Evolutionary conservation across 495 filamentous ascomycete species (phyloP).

Genomic region (Podospora comata): DNA sequence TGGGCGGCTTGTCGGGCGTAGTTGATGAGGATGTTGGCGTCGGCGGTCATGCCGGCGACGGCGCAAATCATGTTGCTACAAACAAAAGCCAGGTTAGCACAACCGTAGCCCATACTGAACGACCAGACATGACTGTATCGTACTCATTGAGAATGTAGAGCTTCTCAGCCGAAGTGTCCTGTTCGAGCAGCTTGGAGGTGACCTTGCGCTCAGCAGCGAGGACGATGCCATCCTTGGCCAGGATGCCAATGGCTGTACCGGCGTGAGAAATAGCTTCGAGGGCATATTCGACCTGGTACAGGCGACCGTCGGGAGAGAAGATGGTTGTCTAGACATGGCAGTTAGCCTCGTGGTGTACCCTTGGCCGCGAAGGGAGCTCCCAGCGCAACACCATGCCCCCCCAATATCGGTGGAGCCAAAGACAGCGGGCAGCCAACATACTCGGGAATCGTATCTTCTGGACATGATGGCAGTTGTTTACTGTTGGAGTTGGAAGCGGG

Average conservation of each 20-base stretch:
- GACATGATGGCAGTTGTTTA: constrained; percentile 62
- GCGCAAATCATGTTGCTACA: constrained; percentile 99
- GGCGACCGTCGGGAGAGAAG: constrained; percentile 96
- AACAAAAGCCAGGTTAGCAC: constrained; percentile 8
- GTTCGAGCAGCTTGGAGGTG: constrained; percentile 97
- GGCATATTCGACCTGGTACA: constrained; percentile 99
- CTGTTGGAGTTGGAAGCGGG: not conserved
- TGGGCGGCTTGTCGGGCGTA: constrained; percentile 96
- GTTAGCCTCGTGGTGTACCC: constrained; percentile 34
- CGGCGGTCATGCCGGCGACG: constrained; percentile 97
- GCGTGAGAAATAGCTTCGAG: constrained; percentile 98
- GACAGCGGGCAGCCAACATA: constrained; percentile 45
- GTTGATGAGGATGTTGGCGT: constrained; percentile 99
- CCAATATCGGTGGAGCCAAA: constrained; percentile 3
- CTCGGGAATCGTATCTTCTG: constrained; percentile 96
- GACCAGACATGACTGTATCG: constrained; percentile 23
- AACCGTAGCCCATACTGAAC: not conserved
- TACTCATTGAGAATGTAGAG: constrained; percentile 99
- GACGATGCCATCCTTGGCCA: constrained; percentile 97
- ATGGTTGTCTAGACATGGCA: constrained; percentile 77
- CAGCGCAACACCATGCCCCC: constrained; percentile 4
- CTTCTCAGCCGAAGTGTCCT: constrained; percentile 99
- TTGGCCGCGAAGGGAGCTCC: constrained; percentile 14
- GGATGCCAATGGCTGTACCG: constrained; percentile 91
- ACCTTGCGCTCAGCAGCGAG: constrained; percentile 99